A percentile compares a stretch with the other conserved stretches of the same genome.
phyloP scores from a whole-genome alignment of 1,284 basidiomycete genomes.

The Trametes hirsuta region DNA sequence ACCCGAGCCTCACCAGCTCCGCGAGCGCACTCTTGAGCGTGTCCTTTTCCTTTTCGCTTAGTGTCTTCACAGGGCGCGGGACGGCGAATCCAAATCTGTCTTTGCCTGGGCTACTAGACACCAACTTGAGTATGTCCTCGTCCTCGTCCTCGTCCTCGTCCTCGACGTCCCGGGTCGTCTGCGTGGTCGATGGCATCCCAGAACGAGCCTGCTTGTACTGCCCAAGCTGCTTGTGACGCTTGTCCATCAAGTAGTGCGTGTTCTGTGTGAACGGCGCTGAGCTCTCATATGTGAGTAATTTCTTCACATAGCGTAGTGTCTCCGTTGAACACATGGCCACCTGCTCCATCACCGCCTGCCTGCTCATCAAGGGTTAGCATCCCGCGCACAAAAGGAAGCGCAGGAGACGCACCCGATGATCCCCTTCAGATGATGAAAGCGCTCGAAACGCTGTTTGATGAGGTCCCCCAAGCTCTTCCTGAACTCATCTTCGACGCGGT shows the following conservation, averaged over 20 bases:
- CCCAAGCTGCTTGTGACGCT: constrained; percentile 23
- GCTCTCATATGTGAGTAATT: constrained; percentile 3
- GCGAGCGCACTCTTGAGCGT: constrained; percentile 31
- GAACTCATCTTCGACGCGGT: constrained; percentile 36
- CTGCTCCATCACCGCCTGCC: constrained; percentile 11
- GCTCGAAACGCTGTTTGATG: constrained; percentile 35
- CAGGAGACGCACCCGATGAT: constrained; percentile 31
- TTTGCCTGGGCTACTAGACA: neutral
- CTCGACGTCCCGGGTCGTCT: neutral
- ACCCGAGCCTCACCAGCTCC: constrained; percentile 39
- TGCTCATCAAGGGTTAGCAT: neutral
- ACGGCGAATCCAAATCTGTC: constrained; percentile 1
- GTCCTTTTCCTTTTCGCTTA: neutral
- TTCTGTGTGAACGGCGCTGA: constrained; percentile 41
- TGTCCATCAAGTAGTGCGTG: constrained; percentile 30
- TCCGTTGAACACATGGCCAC: neutral
- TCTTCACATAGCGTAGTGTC: neutral
- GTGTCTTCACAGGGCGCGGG: constrained; percentile 2
- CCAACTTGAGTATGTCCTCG: neutral
- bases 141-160: constrained; percentile 1
- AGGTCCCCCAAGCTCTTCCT: constrained; percentile 27
- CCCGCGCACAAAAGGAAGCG: neutral
- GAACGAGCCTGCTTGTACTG: constrained; percentile 25
- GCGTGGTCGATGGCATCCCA: neutral
- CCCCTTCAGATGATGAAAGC: constrained; percentile 33